Base-by-base conservation (phyloP, 1,284 basidiomycete genomes). In the Dichomitus squalens region DNA sequence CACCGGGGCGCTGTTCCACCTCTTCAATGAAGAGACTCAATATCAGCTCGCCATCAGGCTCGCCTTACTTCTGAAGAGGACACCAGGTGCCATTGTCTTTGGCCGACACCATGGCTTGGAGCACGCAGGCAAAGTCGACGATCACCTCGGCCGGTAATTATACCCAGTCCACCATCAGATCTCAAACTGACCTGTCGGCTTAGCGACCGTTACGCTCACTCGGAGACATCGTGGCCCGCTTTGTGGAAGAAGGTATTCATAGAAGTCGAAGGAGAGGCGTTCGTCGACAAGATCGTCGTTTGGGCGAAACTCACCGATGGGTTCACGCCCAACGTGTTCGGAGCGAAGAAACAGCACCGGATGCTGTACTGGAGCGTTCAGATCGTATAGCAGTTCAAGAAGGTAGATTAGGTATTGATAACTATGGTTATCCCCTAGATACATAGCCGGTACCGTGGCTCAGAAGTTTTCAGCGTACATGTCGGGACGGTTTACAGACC, bases 1-100 rank as follows among this genome's bases (percentile, higher is more conserved):
- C 49, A 64, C 68, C 1, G 73, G 73, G 1, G 67, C 73, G 6
- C 56, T 76, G 23, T 76, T 75, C 60, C 74, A 76, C 53, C 64
- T 76, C 4, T 75, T 73, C 55, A 70, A 75, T 58, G 69, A 72
- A 59, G 44, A 65, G 27, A 72, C 72, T 21, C 74, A 76, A 61
- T 62, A 69, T 27, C 66, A 63, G 7, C 67, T 75, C 12, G 73
- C 73, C 0, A 41, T 69, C 5, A 66, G 73, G 5, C 58, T 75
- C 8, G 70, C 63, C 3, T 55, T 39, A 11, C 59, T 75, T 3
- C 23, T 73, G 20, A 69, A 68, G 49, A 56, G 64, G 9, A 35
- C 50, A 9, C 53, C 61, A 1, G 70, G 72, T 1, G 59, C 66
- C 0, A 44, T 72, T 16, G 56, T 72, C 0, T 75, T 75, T 51